phyloP scores from a whole-genome alignment of 768 basidiomycete species.

The Mrakia blollopis region DNA sequence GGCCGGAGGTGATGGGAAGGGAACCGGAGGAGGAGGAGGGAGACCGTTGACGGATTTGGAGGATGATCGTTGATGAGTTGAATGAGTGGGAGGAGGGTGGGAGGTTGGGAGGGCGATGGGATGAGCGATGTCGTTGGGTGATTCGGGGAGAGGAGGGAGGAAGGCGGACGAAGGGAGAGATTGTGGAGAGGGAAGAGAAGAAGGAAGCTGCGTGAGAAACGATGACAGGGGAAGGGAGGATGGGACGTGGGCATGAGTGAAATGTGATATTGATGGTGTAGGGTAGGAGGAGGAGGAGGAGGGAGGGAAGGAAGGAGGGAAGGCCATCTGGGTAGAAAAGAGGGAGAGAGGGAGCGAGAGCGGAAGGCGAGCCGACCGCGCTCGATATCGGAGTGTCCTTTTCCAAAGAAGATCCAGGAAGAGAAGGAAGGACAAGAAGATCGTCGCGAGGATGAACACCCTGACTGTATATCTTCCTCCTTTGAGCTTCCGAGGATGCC shows the following conservation, averaged over 20 bases:
- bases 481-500: too few species aligned
- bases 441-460: too few species aligned
- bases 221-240: conserved; percentile 22
- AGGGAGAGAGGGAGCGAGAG: too few species aligned
- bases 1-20: neutral
- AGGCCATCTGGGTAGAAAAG: too few species aligned
- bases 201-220: conserved; percentile 28
- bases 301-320: too few species aligned
- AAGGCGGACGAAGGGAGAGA: neutral
- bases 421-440: too few species aligned
- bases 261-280: conserved; percentile 9
- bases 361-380: too few species aligned
- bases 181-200: conserved; percentile 15
- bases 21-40: neutral
- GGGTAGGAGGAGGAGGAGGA: conserved; percentile 33
- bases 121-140: conserved; percentile 19
- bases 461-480: too few species aligned
- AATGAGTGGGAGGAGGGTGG: conserved; percentile 2
- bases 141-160: conserved; percentile 1
- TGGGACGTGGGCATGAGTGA: conserved; percentile 32
- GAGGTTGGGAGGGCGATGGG: conserved; percentile 10
- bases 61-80: conserved; percentile 1
- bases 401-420: too few species aligned
- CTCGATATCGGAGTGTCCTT: too few species aligned
- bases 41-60: neutral